phyloP scores from a whole-genome alignment of 768 basidiomycete species.

The Tricholoma furcatifolium region DNA sequence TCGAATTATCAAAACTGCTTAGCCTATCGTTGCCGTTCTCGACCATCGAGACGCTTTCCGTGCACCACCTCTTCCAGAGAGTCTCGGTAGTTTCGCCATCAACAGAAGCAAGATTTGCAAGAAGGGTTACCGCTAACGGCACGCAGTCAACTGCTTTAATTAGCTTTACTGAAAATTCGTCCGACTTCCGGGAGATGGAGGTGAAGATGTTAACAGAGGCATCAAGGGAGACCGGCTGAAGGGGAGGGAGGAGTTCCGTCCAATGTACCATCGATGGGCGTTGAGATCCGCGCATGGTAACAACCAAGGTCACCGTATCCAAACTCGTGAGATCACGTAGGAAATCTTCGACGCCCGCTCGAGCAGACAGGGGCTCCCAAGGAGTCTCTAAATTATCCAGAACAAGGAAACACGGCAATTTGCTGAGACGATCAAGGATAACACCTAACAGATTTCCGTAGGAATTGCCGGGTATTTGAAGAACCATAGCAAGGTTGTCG shows the following conservation, averaged over 20 bases:
- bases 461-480: conserved; percentile 17
- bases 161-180: conserved; percentile 22
- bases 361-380: conserved; percentile 26
- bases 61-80: conserved; percentile 29
- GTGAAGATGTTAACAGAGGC: conserved; percentile 24
- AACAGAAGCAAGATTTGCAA: conserved; percentile 29
- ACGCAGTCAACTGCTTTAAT: conserved; percentile 29
- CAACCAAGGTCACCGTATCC: conserved; percentile 18
- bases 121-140: conserved; percentile 31
- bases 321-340: conserved; percentile 22
- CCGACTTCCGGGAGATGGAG: conserved; percentile 21
- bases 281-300: conserved; percentile 31
- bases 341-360: conserved; percentile 23
- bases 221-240: conserved; percentile 24
- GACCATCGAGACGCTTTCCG: conserved; percentile 28
- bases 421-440: conserved; percentile 14
- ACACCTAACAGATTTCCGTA: conserved; percentile 13
- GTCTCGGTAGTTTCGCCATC: conserved; percentile 28
- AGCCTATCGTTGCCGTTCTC: conserved; percentile 26
- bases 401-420: conserved; percentile 19
- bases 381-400: conserved; percentile 35
- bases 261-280: conserved; percentile 24
- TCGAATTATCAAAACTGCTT: conserved; percentile 28
- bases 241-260: conserved; percentile 22
- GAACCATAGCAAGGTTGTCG: conserved; percentile 17